Percentiles rank a stretch among this genome's conserved stretches.
These are phyloP conservation scores for Cornus controversa DNA, from an alignment of 148 eudicot genomes.

Conservation along the genomic window DNA sequence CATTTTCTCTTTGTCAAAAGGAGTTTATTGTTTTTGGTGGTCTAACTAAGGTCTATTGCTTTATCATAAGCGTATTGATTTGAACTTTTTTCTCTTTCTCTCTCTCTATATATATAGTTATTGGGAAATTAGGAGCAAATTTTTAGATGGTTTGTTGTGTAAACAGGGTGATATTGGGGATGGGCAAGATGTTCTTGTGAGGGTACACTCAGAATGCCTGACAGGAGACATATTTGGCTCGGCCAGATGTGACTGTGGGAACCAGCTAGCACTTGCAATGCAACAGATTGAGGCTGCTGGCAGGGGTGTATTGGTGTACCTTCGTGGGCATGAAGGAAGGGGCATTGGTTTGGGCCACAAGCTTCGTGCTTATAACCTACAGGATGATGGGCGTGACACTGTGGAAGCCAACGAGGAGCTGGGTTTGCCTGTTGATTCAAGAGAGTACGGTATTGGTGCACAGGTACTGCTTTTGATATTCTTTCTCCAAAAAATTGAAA, in stretches of 20 bases:
- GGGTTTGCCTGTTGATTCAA: constrained; percentile 72
- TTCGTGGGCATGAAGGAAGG: constrained; percentile 79
- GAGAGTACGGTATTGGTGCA: constrained; percentile 75
- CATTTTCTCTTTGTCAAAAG: not conserved
- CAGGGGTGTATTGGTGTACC: constrained; percentile 60
- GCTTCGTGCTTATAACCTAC: constrained; percentile 67
- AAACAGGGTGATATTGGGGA: constrained; percentile 86
- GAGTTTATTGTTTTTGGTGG: not conserved
- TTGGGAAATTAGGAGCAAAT: not conserved
- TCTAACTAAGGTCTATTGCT: not conserved
- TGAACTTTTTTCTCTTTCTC: not conserved
- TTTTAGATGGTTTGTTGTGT: not conserved
- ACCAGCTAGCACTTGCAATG: constrained; percentile 66
- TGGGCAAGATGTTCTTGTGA: constrained; percentile 76
- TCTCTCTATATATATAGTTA: too few species aligned
- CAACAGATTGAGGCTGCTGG: constrained; percentile 67
- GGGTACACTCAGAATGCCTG: constrained; percentile 81
- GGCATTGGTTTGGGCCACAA: constrained; percentile 78
- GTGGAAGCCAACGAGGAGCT: constrained; percentile 76
- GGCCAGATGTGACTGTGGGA: constrained; percentile 72
- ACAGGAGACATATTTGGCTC: constrained; percentile 75
- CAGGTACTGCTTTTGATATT: constrained; percentile 39
- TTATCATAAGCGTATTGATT: not conserved
- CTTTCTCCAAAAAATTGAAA: not conserved
- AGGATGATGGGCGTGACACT: constrained; percentile 70